These are phyloP conservation scores for Venustampulla echinocandica DNA, from an alignment of 495 filamentous ascomycete genomes.

Conservation along the genomic window DNA sequence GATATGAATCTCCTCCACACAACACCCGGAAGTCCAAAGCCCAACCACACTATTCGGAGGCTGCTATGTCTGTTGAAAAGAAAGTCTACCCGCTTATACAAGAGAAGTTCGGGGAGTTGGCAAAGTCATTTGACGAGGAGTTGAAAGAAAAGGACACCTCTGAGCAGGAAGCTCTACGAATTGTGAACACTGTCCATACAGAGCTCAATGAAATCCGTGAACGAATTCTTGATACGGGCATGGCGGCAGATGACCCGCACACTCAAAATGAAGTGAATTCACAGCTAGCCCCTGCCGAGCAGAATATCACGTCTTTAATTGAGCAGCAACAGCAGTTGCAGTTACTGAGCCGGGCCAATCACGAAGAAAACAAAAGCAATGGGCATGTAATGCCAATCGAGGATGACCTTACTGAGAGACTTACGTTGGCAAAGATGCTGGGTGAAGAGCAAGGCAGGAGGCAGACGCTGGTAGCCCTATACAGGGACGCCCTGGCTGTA, in stretches of 20 bases:
- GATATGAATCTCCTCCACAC: conserved; percentile 24
- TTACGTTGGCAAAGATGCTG: conserved; percentile 23
- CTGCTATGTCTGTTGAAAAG: conserved; percentile 48
- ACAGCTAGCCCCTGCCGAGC: conserved; percentile 5
- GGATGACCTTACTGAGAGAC: conserved; percentile 16
- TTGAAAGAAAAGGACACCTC: conserved; percentile 51
- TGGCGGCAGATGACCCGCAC: conserved; percentile 15
- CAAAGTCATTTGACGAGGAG: conserved; percentile 49
- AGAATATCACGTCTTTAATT: conserved; percentile 13
- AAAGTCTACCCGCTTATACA: conserved; percentile 48
- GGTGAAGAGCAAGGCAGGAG: conserved; percentile 34
- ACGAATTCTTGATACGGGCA: conserved; percentile 39
- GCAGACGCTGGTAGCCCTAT: conserved; percentile 33
- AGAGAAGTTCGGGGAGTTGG: conserved; percentile 49
- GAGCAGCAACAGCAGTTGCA: conserved; percentile 24
- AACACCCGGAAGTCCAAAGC: conserved; percentile 14
- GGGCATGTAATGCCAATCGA: conserved; percentile 12
- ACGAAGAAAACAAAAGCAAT: conserved; percentile 16
- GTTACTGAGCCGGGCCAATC: conserved; percentile 6
- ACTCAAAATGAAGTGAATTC: conserved; percentile 1
- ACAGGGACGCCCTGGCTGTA: conserved; percentile 39
- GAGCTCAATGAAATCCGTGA: conserved; percentile 44
- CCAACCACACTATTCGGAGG: conserved; percentile 40
- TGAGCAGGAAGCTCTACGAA: conserved; percentile 46
- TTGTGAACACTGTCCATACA: conserved; percentile 42